Base-by-base conservation (phyloP, 441 rosid genomes). In the Euphorbia schlechtendalii region DNA sequence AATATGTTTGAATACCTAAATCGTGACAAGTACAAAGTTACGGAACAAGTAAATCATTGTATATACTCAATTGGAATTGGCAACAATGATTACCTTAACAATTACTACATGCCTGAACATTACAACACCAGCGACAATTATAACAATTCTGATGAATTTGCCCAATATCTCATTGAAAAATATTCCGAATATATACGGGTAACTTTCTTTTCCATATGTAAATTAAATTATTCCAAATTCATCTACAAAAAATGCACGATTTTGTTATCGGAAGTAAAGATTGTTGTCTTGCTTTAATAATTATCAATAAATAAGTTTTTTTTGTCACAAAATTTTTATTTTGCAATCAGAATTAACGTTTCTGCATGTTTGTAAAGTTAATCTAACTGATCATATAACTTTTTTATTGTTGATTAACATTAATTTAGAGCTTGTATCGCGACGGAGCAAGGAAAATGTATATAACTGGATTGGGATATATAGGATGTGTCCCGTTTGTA, bases 381-480 rank as follows among this genome's bases (percentile, higher is more conserved):
- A 41, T 41, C 15, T 17, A 46, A 11, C 17, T 18, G 3, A 18
- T 20, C 1, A 32, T 32, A 32, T 3, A n/a, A n/a, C n/a, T n/a
- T n/a, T n/a, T n/a, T n/a, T n/a, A n/a, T n/a, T n/a, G 3, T 60
- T 12, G 17, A 4, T 40, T 3, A 55, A n/a, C 28, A 14, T 36
- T 32, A 32, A 3, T 51, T 0, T 21, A 69, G 72, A 22, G 13
- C 2, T 54, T 61, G 45, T 53, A 61, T 22, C 22, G 15, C 3
- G 0, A 0, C 4, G 88, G 88, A 72, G 93, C 84, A 18, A 83
- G 83, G 71, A 83, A 73, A 65, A 43, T 84, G 53, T 77, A 61
- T 2, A 5, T 82, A 45, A 65, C 62, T 9, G 82, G 82, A 5
- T 7, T 83, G 17, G 74, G 78, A 40, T 1, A 20, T n/a, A 56